Evolutionary conservation across 1,284 basidiomycete genomes (phyloP), one percentile per base, ranked within the genome.

Genomic region (Porodaedalea pini): DNA sequence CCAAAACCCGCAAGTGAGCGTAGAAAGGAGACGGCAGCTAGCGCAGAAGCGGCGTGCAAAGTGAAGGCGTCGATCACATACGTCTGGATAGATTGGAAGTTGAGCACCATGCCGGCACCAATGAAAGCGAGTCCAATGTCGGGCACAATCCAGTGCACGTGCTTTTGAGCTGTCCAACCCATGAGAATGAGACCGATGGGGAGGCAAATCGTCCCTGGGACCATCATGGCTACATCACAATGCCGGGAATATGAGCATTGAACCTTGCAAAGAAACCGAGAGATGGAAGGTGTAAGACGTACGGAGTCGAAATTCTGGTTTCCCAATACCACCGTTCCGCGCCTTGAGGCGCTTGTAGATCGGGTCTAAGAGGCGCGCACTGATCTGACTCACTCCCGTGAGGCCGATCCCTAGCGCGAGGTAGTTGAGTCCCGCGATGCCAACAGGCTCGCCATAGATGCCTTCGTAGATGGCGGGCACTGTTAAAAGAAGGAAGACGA

Each of bases 51-150:
- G 36, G 85, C 79, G 64, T 86, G 77, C 27, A 86, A 68, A 0
- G 85, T 81, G 68, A 87, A 89, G 0, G 81, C 71, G 62, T 87
- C 85, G 31, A 88, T 79, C 56, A 88, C 73, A 61, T 90, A 86
- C 0, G 78, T 80, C 64, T 83, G 81, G 17, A 83, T 81, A 3
- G 73, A 66, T 68, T 84, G 82, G 70, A 82, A 84, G 48, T 73
- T 74, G 21, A 84, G 70, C 48, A 84, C 80, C 40, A 78, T 70
- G 0, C 82, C 82, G 0, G 71, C 78, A 15, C 81, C 81, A 15
- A 85, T 71, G 39, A 78, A 67, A 0, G 73, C 78, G 51, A 82
- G 5, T 83, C 85, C 83, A 41, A 88, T 76, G 62, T 88, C 85
- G 0, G 83, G 79, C 0, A 71, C 82, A 57, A 89, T 82, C 88